Conservation (phyloP, 225 moss, liverwort and hornwort species). For the Rhytidiadelphus loreus region DNA sequence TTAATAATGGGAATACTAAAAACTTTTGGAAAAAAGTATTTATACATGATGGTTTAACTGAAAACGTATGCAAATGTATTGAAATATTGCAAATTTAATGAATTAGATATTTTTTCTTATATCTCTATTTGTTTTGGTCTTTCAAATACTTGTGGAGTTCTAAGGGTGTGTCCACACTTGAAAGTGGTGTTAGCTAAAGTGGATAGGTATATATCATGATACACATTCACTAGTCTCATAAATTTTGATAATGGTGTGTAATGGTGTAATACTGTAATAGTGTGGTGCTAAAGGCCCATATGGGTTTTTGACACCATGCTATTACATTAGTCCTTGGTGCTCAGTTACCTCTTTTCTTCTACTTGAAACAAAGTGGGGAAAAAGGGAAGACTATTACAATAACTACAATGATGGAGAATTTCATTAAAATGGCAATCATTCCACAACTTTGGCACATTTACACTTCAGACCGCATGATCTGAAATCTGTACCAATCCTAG, state of each 20-base stretch:
- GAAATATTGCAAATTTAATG: neutral
- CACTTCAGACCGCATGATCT: no score
- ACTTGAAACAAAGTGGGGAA: neutral
- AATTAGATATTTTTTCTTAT: no score
- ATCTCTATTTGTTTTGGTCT: no score
- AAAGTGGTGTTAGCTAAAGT: neutral
- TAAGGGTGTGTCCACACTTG: no score
- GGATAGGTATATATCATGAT: neutral
- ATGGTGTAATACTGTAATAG: no score
- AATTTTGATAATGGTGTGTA: neutral
- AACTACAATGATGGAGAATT: no score
- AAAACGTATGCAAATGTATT: neutral
- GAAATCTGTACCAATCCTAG: no score
- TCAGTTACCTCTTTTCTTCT: neutral
- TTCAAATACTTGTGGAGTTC: neutral
- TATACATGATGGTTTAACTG: neutral
- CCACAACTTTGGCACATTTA: no score
- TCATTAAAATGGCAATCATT: no score
- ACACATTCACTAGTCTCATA: rapidly evolving
- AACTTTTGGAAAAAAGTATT: neutral
- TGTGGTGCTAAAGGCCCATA: no score
- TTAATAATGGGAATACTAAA: neutral
- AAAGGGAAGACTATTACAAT: neutral
- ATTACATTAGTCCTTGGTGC: neutral
- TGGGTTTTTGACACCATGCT: neutral